Evolutionary conservation across 352 stramenopile genomes (phyloP), one percentile per base, ranked within the genome.

Genomic region (Blastocystis hominis): DNA sequence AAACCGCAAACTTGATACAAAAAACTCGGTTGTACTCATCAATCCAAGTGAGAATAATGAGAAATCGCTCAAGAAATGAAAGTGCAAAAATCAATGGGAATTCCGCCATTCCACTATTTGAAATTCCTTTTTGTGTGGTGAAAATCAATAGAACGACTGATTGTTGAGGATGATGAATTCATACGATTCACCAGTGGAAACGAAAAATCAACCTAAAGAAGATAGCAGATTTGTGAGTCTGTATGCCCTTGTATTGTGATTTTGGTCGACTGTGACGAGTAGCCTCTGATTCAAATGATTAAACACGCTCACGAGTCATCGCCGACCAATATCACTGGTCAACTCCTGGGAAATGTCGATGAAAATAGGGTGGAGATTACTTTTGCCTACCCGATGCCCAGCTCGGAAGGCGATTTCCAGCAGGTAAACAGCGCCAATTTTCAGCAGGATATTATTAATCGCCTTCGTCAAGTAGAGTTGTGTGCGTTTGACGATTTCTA

Each of bases 281-380:
- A 80, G 70, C 42, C 70, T 9, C 70, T 80, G 24, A 80, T 80
- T 66, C 76, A 86, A 38, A 86, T 86, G 2, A 68, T 86, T 20
- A 86, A 86, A 46, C 76, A 86, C 36, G 76, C 76, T 15, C 59
- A 86, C 6, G 76, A 46, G 20, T 59, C 59, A 7, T 50, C 63
- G 20, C 76, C 76, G 3, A 38, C 59, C 7, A 76, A 44, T 46
- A 54, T 86, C 36, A 56, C 76, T 64, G 76, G 76, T 1, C 76
- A 86, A 47, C 76, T 86, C 63, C 76, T 86, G 0, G 76, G 76
- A 53, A 20, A 77, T 20, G 55, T 46, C 17, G 63, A 86, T 38
- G 63, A 40, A 55, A 17, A n/a, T 2, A 36, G 36, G 38, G 59
- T 86, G 24, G 76, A 86, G 24, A 55, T 86, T n/a, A 86, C 54